Base-by-base conservation (phyloP, 1,284 basidiomycete genomes). In the Coriolopsis trogii region DNA sequence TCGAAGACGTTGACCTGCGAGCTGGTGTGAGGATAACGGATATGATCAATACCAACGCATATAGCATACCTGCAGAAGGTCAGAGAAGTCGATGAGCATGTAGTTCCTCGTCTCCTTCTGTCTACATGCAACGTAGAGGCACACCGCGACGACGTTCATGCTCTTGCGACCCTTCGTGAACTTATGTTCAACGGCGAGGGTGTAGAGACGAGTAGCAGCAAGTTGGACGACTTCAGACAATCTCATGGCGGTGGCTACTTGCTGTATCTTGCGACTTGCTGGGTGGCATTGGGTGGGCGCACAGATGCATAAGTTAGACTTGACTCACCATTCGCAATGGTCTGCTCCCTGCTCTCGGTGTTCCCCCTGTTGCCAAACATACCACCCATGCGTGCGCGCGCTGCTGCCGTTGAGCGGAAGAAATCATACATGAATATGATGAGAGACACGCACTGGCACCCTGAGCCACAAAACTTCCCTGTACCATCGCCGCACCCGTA, bases 31-130 rank as follows among this genome's bases (percentile, higher is more conserved):
- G 3, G 20, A 6, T n/a, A 8, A 24, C 3, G 26, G 2, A 1
- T 24, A 34, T 26, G 15, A 13, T 30, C 13, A 30, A 15, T 25
- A 23, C 23, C 9, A 21, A 26, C 26, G 23, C 5, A 3, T 16
- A 4, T 1, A 36, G 20, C 31, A n/a, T n/a, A 44, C 93, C 73
- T 93, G 91, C 21, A 98, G 79, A 24, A 94, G 76, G 66, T 97
- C 95, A 13, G 91, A 92, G 67, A 99, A 98, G 73, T 99, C 97
- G 60, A 99, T 99, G 30, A 99, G 85, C 97, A 99, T 99, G 68
- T 96, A 93, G 53, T 87, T 89, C 33, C 89, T 77, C 0, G 89
- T 93, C 70, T 96, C 93, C 63, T 91, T 92, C 70, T 95, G 87
- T 50, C 97, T 75, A 67, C 95, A 97, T 6, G 95, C 93, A 43